phyloP scores from a whole-genome alignment of 441 rosid genomes.

The Populus trichocarpa region DNA sequence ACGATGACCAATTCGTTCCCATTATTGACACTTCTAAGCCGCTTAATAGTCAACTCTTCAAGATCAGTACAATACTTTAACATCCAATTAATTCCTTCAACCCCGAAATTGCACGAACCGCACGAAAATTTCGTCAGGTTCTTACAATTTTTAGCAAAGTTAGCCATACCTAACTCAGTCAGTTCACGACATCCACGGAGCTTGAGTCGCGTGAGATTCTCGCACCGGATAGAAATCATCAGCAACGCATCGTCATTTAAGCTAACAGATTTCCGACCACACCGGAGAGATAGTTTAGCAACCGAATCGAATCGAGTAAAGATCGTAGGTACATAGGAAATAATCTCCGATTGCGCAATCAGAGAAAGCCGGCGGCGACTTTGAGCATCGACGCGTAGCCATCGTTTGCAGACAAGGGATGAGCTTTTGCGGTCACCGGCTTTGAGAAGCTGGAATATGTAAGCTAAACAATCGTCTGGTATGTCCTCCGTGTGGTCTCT shows the following conservation, averaged over 20 bases:
- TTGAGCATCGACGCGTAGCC: conserved; percentile 68
- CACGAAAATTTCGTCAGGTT: conserved; percentile 66
- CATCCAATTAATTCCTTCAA: conserved; percentile 68
- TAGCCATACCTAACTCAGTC: conserved; percentile 60
- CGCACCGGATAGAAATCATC: conserved; percentile 53
- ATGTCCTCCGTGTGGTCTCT: conserved; percentile 40
- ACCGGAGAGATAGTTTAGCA: conserved; percentile 68
- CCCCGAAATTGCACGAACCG: conserved; percentile 77
- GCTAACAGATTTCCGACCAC: conserved; percentile 64
- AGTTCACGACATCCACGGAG: conserved; percentile 79
- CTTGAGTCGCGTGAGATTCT: conserved; percentile 66
- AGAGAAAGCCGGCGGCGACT: conserved; percentile 70
- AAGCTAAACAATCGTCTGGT: conserved; percentile 73
- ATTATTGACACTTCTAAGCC: conserved; percentile 62
- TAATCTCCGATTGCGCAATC: conserved; percentile 59
- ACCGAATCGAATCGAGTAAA: conserved; percentile 77
- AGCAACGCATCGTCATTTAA: conserved; percentile 60
- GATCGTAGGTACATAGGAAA: conserved; percentile 37
- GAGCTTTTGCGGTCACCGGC: conserved; percentile 59
- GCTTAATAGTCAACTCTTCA: conserved; percentile 71
- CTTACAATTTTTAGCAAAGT: conserved; percentile 60
- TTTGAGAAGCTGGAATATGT: conserved; percentile 57
- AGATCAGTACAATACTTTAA: conserved; percentile 59
- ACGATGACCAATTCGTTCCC: conserved; percentile 44
- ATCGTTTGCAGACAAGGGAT: conserved; percentile 63